Conservation (phyloP, 352 stramenopile species). For the Globisporangium acanthophoron region DNA sequence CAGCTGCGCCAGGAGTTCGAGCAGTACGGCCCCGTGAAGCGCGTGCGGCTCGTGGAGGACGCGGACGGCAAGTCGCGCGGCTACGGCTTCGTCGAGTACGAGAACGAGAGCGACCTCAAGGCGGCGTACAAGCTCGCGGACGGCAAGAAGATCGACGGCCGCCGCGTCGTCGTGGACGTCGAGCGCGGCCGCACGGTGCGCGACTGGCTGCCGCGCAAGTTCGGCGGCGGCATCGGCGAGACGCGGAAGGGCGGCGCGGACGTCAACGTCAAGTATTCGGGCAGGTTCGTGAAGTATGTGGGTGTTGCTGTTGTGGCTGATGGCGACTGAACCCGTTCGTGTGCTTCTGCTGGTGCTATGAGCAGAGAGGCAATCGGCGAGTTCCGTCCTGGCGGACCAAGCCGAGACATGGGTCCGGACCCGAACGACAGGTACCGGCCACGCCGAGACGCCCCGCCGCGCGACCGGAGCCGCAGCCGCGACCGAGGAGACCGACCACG, state of each 20-base stretch:
- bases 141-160: constrained; percentile 95
- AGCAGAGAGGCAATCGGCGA: constrained; percentile 19
- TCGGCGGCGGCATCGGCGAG: constrained; percentile 93
- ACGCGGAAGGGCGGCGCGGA: constrained; percentile 70
- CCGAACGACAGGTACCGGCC: constrained; percentile 28
- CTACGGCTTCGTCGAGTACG: constrained; percentile 99
- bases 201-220: constrained; percentile 93
- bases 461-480: constrained; percentile 26
- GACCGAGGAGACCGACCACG: constrained; percentile 26
- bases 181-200: constrained; percentile 96
- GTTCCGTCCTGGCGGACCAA: constrained; percentile 9
- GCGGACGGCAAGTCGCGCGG: constrained; percentile 89
- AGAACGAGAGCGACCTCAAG: constrained; percentile 96
- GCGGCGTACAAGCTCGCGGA: constrained; percentile 92
- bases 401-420: constrained; percentile 24
- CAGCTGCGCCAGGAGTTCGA: constrained; percentile 97
- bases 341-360: not conserved
- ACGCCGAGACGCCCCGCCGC: constrained; percentile 14
- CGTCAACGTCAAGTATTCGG: constrained; percentile 86
- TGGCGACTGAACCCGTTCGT: not conserved
- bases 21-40: constrained; percentile 89
- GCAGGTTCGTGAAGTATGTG: constrained; percentile 29
- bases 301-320: not conserved
- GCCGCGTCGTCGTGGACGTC: constrained; percentile 97
- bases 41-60: constrained; percentile 87